A percentile compares a stretch with the other conserved stretches of the same genome.
Evolutionary conservation across 768 basidiomycete genomes (phyloP).

Genomic region (Trametes cinnabarina): DNA sequence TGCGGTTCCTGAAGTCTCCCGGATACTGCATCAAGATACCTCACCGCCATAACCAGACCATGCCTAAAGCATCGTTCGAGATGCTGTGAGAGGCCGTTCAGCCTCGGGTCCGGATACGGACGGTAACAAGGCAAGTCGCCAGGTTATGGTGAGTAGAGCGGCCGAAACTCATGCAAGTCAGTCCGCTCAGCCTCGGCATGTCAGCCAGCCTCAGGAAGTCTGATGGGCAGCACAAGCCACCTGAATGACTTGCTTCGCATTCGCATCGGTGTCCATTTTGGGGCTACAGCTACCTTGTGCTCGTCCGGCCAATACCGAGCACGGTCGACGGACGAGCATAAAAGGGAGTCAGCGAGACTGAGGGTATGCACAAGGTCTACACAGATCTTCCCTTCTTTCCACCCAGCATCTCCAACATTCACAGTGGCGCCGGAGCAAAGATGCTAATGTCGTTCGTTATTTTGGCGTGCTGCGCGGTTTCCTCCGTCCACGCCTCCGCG

Average conservation of each 20-base stretch:
- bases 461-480: background rate
- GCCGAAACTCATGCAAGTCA: background rate
- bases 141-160: background rate
- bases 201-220: slow-evolving; percentile 10
- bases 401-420: background rate
- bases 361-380: background rate
- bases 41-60: background rate
- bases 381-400: background rate
- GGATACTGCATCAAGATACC: background rate
- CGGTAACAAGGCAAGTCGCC: background rate
- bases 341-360: background rate
- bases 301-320: background rate
- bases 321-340: background rate
- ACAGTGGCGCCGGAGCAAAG: background rate
- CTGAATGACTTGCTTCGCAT: slow-evolving; percentile 12
- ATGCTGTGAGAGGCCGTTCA: background rate
- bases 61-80: background rate
- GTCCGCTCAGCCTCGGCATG: slow-evolving; percentile 1
- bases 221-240: slow-evolving; percentile 10
- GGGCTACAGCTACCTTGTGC: slow-evolving; percentile 1
- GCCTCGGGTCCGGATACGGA: background rate
- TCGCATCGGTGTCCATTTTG: slow-evolving; percentile 4
- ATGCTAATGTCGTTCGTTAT: slow-evolving; percentile 1
- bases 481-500: background rate
- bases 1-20: background rate